Base-by-base conservation (phyloP, 331 rosid species). In the Cydonia oblonga region DNA sequence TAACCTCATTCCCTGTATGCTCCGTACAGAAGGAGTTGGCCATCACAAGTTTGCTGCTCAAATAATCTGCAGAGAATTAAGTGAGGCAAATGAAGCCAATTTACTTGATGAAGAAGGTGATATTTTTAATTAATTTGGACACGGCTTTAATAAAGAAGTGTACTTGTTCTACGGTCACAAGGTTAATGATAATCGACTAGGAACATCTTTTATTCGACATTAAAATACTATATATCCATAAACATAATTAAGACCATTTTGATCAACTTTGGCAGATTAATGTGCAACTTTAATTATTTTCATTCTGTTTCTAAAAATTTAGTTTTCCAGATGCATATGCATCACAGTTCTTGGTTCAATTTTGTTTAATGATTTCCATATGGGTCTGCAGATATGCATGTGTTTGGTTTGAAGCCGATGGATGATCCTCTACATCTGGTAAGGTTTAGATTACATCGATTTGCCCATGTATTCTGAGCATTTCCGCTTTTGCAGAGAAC, bases 381-480 rank as follows among this genome's bases (percentile, higher is more conserved):
- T 61, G 71, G 54, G 75, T 61, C 71, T 69, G 79, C 93, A 95
- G 98, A 95, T 81, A 95, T 95, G 98, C 89, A 88, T 81, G 85
- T 95, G 63, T 95, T 82, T 84, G 98, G 97, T 70, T 85, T 86
- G 86, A 88, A 83, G 80, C 98, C 98, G 32, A 95, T 89, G 98
- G 65, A 78, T 42, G 98, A 95, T 86, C 84, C 90, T 68, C 86
- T 95, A 88, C 80, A 85, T 35, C 80, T 95, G 98, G 98, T 95
- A 82, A 80, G 87, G 67, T 79, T 85, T 76, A 78, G 70, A 30
- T 59, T 58, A 23, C 72, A 23, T 72, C 23, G 16, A 44, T 56
- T 69, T 64, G 22, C 78, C 26, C 9, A n/a, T 24, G 12, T 32
- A 58, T 78, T 70, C 54, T 49, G 54, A 49, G 44, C 20, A n/a